These are phyloP conservation scores for Setaria italica DNA, from an alignment of 202 grass and related monocot genomes.

Conservation along the genomic window DNA sequence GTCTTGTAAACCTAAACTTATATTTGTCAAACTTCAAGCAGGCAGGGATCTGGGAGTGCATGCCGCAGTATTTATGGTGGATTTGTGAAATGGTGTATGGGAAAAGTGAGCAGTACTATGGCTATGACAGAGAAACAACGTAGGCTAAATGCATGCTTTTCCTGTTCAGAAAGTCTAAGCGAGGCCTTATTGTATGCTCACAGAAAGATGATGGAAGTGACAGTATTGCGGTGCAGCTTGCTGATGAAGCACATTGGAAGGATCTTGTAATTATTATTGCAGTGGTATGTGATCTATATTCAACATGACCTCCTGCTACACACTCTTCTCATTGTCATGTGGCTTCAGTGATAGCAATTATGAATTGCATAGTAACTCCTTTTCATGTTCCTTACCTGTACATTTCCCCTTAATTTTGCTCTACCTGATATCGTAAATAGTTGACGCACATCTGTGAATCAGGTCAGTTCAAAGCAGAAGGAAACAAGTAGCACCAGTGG, in stretches of 20 bases:
- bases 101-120: constrained; percentile 63
- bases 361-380: neutral
- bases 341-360: neutral
- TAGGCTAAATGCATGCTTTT: constrained; percentile 12
- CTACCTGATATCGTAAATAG: neutral
- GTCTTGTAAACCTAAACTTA: constrained; percentile 17
- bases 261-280: constrained; percentile 95
- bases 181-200: constrained; percentile 21
- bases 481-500: constrained; percentile 94
- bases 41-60: constrained; percentile 96
- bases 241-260: constrained; percentile 74
- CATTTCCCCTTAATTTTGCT: neutral
- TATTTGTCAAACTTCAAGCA: constrained; percentile 51
- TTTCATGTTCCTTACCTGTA: constrained; percentile 6
- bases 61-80: constrained; percentile 94
- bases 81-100: constrained; percentile 98
- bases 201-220: constrained; percentile 83
- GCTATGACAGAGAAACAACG: constrained; percentile 16
- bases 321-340: neutral
- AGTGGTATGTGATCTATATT: constrained; percentile 66
- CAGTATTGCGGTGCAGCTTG: constrained; percentile 81
- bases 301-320: neutral
- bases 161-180: constrained; percentile 5
- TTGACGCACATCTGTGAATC: constrained; percentile 32
- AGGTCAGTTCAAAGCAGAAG: constrained; percentile 99